Conservation (phyloP, 106 monocot genomes). For the Acorus calamus region DNA sequence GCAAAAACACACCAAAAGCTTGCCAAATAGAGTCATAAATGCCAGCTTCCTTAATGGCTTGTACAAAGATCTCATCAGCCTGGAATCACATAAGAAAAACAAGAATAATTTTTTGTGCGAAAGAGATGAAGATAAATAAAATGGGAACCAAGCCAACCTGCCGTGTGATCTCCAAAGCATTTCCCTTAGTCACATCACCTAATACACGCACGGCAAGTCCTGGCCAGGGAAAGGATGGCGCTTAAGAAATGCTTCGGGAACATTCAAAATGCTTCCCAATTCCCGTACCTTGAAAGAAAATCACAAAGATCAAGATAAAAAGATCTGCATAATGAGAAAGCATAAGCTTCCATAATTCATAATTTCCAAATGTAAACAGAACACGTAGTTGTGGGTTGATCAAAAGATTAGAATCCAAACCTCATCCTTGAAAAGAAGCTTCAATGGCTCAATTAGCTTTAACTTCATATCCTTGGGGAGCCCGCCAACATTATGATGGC, state of each 20-base stretch:
- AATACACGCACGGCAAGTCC: conserved; percentile 94
- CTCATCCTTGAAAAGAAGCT: conserved; percentile 98
- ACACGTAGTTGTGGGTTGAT: background rate
- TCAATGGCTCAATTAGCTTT: conserved; percentile 93
- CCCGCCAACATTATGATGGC: conserved; percentile 98
- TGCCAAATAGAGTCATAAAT: conserved; percentile 98
- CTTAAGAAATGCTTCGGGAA: conserved; percentile 83
- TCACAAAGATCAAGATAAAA: background rate
- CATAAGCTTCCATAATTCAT: no score
- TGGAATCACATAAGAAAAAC: conserved; percentile 9
- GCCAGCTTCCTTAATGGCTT: conserved; percentile 90
- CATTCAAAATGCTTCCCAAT: conserved; percentile 75
- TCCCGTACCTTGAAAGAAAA: conserved; percentile 55
- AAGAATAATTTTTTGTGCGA: background rate
- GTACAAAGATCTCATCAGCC: conserved; percentile 97
- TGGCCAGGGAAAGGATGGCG: conserved; percentile 95
- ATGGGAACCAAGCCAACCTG: conserved; percentile 37
- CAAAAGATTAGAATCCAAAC: conserved; percentile 13
- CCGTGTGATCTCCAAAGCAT: conserved; percentile 78
- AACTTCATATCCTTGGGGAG: conserved; percentile 93
- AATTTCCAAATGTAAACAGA: no score
- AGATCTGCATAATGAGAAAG: background rate
- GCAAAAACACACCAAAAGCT: conserved; percentile 93
- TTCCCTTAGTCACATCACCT: conserved; percentile 93
- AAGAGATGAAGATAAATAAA: background rate